Percentiles rank a stretch among this genome's conserved stretches.
Conservation (phyloP, 805 yeast genomes). For the Starmerella potacharoeniae region DNA sequence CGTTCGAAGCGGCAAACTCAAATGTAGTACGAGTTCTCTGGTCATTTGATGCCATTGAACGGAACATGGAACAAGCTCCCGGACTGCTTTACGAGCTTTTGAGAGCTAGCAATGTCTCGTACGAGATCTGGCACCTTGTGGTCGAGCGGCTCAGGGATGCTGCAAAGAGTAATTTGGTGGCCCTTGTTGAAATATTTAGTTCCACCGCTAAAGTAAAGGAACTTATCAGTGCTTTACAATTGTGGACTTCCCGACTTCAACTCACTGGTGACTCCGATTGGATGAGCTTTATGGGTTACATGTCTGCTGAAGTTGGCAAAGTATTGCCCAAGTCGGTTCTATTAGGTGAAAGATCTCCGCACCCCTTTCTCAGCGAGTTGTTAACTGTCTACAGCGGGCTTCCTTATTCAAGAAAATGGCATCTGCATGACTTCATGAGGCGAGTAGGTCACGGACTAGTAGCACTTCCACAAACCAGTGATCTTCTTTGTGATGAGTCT, state of each 20-base stretch:
- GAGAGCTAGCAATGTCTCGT: background rate
- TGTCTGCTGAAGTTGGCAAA: background rate
- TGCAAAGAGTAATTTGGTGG: background rate
- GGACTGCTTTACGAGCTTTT: background rate
- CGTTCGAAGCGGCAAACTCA: background rate
- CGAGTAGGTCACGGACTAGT: background rate
- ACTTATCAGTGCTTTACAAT: background rate
- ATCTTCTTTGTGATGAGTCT: background rate
- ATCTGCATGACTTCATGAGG: background rate
- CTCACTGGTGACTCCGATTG: background rate
- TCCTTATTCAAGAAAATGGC: conserved; percentile 7
- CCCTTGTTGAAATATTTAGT: background rate
- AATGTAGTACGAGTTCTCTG: background rate
- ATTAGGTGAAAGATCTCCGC: background rate
- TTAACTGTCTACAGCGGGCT: background rate
- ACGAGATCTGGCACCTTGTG: background rate
- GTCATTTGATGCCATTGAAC: background rate
- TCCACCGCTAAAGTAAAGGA: background rate
- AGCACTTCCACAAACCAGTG: background rate
- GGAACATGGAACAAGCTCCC: background rate
- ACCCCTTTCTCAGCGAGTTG: background rate
- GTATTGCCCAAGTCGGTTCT: background rate
- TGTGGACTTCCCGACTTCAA: background rate
- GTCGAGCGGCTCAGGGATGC: background rate
- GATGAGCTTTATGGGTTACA: conserved; percentile 3